These are phyloP conservation scores for Gymnopilus dilepis DNA, from an alignment of 768 basidiomycete genomes.

Conservation along the genomic window DNA sequence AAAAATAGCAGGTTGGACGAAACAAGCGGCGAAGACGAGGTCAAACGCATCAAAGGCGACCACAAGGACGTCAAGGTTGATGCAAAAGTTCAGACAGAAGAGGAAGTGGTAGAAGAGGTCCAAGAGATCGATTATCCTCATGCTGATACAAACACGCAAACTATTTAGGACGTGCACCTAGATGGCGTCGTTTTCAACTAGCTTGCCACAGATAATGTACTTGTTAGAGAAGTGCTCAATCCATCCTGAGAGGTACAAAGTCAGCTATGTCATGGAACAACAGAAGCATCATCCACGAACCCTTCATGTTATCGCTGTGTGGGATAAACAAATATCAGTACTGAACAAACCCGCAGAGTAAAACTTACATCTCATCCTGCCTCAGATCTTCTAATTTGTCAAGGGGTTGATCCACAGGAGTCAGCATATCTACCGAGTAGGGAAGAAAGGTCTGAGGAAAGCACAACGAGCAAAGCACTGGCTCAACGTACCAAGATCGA, in stretches of 20 bases:
- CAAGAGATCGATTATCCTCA: slow-evolving; percentile 8
- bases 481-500: slow-evolving; percentile 73
- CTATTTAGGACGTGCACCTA: slow-evolving; percentile 29
- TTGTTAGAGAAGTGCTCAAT: slow-evolving; percentile 93
- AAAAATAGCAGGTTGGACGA: slow-evolving; percentile 10
- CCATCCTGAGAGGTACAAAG: slow-evolving; percentile 63
- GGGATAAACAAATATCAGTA: slow-evolving; percentile 1
- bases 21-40: too few species aligned
- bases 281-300: slow-evolving; percentile 40
- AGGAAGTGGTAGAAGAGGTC: background rate
- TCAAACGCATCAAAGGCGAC: background rate
- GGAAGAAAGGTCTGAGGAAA: background rate
- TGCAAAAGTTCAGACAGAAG: background rate
- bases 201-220: slow-evolving; percentile 87
- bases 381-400: slow-evolving; percentile 84
- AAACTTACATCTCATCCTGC: slow-evolving; percentile 79
- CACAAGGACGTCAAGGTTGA: background rate
- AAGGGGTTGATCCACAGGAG: slow-evolving; percentile 82
- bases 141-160: slow-evolving; percentile 23
- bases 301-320: slow-evolving; percentile 89
- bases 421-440: slow-evolving; percentile 77
- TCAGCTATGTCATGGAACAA: slow-evolving; percentile 2
- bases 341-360: background rate
- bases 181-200: slow-evolving; percentile 78
- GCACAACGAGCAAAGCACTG: background rate